Base-by-base conservation (phyloP, 768 basidiomycete species). In the Holtermannia corniformis region DNA sequence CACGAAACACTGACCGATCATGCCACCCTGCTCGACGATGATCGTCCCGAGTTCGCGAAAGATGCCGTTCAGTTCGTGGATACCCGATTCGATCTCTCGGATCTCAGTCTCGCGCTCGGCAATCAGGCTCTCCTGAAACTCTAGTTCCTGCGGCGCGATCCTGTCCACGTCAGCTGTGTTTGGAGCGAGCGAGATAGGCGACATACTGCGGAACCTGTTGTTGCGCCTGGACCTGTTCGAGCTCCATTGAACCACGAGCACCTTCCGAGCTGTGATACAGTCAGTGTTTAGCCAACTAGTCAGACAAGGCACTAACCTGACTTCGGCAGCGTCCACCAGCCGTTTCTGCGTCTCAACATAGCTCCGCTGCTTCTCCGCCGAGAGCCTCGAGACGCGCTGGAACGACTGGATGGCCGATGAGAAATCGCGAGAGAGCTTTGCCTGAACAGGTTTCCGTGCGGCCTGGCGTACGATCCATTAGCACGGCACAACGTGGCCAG, bases 41-140 rank as follows among this genome's bases (percentile, higher is more conserved):
- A 99, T 78, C 14, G 90, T 92, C 42, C 92, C 93, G 44, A 99
- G 75, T 73, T 97, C 92, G 47, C 87, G 81, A 78, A 99, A 97
- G 66, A 99, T 96, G 73, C 96, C 89, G 23, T 87, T 81, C 44
- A 99, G 74, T 72, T 99, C 93, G 64, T 93, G 89, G 51, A 99
- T 96, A 5, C 95, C 93, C 5, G 82, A 83, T 73, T 99, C 95
- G 48, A 99, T 99, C 68, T 96, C 91, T 47, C 86, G 81, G 50
- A 97, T 97, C 65, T 97, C 95, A 0, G 78, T 78, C 70, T 99
- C 93, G 16, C 95, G 85, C 68, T 99, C 95, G 48, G 85, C 83
- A 49, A 95, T 90, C 32, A 97, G 75, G 10, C 88, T 87, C 68
- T 99, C 93, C 71, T 97, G 95, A 69, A 92, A 92, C 13, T 88